phyloP scores from a whole-genome alignment of 495 filamentous ascomycete species.

The Penicillium tannophilum region DNA sequence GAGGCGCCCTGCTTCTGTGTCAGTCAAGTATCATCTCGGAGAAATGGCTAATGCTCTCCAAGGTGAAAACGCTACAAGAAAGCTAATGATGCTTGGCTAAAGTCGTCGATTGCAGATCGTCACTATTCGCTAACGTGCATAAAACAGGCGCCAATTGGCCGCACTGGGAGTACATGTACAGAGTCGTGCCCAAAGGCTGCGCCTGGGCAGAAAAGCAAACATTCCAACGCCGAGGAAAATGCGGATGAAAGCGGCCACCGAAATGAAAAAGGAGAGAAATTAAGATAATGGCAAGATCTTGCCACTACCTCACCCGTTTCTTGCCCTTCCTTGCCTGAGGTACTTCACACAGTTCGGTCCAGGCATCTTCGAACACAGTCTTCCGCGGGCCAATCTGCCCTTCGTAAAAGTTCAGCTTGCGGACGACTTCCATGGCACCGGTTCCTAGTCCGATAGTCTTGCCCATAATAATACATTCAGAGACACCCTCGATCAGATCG shows the following conservation, averaged over 20 bases:
- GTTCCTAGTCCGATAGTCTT: slow-evolving; percentile 90
- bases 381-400: slow-evolving; percentile 63
- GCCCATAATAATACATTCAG: slow-evolving; percentile 98
- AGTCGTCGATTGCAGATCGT: slow-evolving; percentile 20
- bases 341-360: slow-evolving; percentile 49
- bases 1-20: background rate
- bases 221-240: slow-evolving; percentile 31
- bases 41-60: background rate
- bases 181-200: slow-evolving; percentile 12
- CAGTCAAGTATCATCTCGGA: background rate
- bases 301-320: slow-evolving; percentile 26
- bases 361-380: slow-evolving; percentile 77
- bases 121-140: slow-evolving; percentile 25
- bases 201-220: slow-evolving; percentile 13
- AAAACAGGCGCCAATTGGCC: slow-evolving; percentile 17
- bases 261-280: background rate
- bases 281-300: slow-evolving; percentile 10
- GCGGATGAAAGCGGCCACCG: slow-evolving; percentile 12
- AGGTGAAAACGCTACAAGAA: background rate
- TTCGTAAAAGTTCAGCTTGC: slow-evolving; percentile 67
- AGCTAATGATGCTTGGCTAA: background rate
- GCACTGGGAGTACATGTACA: slow-evolving; percentile 29
- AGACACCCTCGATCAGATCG: slow-evolving; percentile 88
- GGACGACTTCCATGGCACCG: slow-evolving; percentile 85
- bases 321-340: slow-evolving; percentile 25